Evolutionary conservation across 2,329 filamentous ascomycete species (phyloP).

Genomic region (Golovinomyces cichoracearum): DNA sequence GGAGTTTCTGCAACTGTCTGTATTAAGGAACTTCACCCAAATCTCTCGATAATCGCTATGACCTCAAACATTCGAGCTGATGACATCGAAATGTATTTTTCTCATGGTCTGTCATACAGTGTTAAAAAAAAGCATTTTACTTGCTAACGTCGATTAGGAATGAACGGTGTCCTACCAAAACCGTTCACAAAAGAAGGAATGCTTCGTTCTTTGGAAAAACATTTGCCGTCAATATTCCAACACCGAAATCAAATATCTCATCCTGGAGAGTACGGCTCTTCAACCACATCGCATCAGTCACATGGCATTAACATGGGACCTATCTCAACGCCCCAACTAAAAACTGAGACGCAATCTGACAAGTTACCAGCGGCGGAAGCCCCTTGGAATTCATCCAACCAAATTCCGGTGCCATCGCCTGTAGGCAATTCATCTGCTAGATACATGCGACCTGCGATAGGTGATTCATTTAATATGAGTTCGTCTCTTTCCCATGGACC

Average conservation of each 20-base stretch:
- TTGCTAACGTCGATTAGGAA: conserved; percentile 31
- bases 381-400: conserved; percentile 14
- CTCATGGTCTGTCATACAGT: conserved; percentile 46
- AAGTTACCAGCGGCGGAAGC: conserved; percentile 13
- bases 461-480: conserved; percentile 11
- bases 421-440: conserved; percentile 7
- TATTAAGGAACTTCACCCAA: conserved; percentile 62
- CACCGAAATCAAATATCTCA: conserved; percentile 8
- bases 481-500: neutral
- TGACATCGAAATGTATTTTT: conserved; percentile 91
- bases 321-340: conserved; percentile 12
- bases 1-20: conserved; percentile 85
- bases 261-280: conserved; percentile 9
- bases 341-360: conserved; percentile 14
- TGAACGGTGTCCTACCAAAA: conserved; percentile 93
- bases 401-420: conserved; percentile 13
- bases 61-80: conserved; percentile 93
- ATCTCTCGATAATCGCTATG: conserved; percentile 86
- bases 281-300: conserved; percentile 8
- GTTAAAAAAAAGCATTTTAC: neutral
- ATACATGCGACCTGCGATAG: conserved; percentile 12
- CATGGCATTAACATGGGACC: conserved; percentile 13
- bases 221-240: conserved; percentile 28
- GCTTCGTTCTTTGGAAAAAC: conserved; percentile 64
- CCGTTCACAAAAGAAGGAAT: conserved; percentile 81